Base-by-base conservation (phyloP, 495 filamentous ascomycete species). In the Parachaetomium inaequale region DNA sequence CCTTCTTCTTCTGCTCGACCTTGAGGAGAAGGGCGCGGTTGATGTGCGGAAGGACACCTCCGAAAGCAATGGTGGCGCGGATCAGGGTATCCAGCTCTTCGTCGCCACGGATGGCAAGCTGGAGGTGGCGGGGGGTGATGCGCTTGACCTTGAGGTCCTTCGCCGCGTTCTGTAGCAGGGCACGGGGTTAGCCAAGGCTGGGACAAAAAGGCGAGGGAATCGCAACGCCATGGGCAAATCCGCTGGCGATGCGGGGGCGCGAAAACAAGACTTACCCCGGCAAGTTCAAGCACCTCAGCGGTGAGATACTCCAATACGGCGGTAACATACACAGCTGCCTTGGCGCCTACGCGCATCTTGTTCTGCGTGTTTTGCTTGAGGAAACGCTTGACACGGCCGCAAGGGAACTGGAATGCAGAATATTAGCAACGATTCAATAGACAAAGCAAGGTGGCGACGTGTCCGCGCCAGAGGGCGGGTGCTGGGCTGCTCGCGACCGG, bases 91-190 rank as follows among this genome's bases (percentile, higher is more conserved):
- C 94, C 66, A 98, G 82, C 79, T 98, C 94, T 80, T 98, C 94
- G 75, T 98, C 94, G 71, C 94, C 94, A 68, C 94, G 92, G 76
- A 98, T 98, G 67, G 94, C 94, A 50, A 98, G 90, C 77, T 98
- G 94, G 66, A 98, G 80, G 76, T 98, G 94, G 72, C 94, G 94
- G 32, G 94, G 94, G 4, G 94, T 98, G 79, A 98, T 98, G 78
- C 94, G 94, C 88, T 98, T 98, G 79, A 98, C 94, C 78, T 98
- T 98, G 68, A 98, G 88, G 76, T 98, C 94, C 82, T 98, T 98
- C 74, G 94, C 94, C 36, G 94, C 94, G 73, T 98, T 98, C 83
- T 85, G 66, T 47, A 50, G 49, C 14, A 66, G 53, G 47, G 19
- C 31, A 3, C 28, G 25, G 19, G 45, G 49, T 56, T 52, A 67